Base-by-base conservation (phyloP, 352 stramenopile species). In the Plasmopara viticola region DNA sequence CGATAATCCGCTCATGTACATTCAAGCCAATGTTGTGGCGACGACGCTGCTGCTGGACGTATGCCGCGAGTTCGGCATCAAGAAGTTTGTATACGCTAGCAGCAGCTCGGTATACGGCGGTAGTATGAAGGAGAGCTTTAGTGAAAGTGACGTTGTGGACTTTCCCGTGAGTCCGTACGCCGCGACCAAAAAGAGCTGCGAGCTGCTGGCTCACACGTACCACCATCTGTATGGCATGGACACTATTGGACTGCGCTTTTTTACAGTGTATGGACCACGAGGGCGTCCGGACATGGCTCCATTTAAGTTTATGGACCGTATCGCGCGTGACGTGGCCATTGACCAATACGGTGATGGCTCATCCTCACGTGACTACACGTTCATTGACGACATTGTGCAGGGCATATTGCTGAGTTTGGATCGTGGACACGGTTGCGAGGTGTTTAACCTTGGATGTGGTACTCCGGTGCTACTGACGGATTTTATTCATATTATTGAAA, bases 281-380 rank as follows among this genome's bases (percentile, higher is more conserved):
- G 96, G 96, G 10, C 76, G 97, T 37, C 96, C 96, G 10, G 97
- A 99, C 66, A 99, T 99, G 96, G 96, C 96, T 9, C 94, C 95
- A 33, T 98, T 97, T 80, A 98, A 98, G 81, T 99, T 98, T 57
- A 97, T 98, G 73, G 90, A 99, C 67, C 74, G 89, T 34, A 91
- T 99, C 15, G 89, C 76, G 14, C 72, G 83, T 15, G 96, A 88
- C 35, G 48, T 95, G 25, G 64, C 91, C 38, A 98, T 99, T 35
- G 87, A 98, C 53, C 92, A 98, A 72, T 99, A 97, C 72, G 96
- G 96, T 33, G 95, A 99, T 64, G 96, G 96, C 28, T 90, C 72
- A 7, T 97, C 90, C 8, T 94, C 72, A 44, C 74, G 96, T 34
- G 96, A 99, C 69, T 99, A 98, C 77, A 99, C 96, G 9, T 99